A percentile compares a stretch with the other conserved stretches of the same genome.
phyloP scores from a whole-genome alignment of 148 eudicot genomes.

The Polygonum maritimum region DNA sequence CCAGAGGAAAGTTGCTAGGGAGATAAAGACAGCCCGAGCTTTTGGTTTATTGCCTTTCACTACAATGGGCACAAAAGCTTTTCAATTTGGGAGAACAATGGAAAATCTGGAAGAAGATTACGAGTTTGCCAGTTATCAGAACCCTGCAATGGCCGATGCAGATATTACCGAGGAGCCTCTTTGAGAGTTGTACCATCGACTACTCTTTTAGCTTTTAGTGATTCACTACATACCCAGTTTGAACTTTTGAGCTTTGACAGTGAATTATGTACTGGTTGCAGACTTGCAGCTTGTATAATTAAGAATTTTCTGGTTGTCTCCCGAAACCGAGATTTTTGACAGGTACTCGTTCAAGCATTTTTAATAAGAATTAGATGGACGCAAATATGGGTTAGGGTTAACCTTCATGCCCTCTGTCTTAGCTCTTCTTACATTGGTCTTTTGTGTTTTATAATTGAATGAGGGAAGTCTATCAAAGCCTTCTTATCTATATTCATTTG shows the following conservation, averaged over 20 bases:
- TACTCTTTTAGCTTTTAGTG: background rate
- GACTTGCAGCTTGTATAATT: background rate
- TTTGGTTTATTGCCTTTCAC: constrained; percentile 88
- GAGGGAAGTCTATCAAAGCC: background rate
- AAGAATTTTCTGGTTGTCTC: background rate
- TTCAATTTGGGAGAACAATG: constrained; percentile 58
- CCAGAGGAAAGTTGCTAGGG: constrained; percentile 90
- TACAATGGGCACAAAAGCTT: constrained; percentile 73
- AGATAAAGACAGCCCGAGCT: constrained; percentile 90
- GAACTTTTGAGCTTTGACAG: background rate
- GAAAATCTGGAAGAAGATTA: constrained; percentile 50
- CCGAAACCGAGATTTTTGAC: background rate
- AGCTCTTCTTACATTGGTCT: background rate
- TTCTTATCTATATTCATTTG: background rate
- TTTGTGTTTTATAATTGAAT: background rate
- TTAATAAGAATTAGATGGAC: background rate
- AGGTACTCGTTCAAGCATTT: background rate
- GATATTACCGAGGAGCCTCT: constrained; percentile 20
- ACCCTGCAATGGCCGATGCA: constrained; percentile 17
- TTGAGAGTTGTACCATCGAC: constrained; percentile 10
- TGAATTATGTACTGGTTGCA: background rate
- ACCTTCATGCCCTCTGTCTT: background rate
- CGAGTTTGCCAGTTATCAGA: constrained; percentile 22
- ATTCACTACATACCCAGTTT: background rate
- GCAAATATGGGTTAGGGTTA: background rate